Percentiles rank a stretch among this genome's conserved stretches.
phyloP scores from a whole-genome alignment of 75 land plant genomes.

The Larix kaempferi region DNA sequence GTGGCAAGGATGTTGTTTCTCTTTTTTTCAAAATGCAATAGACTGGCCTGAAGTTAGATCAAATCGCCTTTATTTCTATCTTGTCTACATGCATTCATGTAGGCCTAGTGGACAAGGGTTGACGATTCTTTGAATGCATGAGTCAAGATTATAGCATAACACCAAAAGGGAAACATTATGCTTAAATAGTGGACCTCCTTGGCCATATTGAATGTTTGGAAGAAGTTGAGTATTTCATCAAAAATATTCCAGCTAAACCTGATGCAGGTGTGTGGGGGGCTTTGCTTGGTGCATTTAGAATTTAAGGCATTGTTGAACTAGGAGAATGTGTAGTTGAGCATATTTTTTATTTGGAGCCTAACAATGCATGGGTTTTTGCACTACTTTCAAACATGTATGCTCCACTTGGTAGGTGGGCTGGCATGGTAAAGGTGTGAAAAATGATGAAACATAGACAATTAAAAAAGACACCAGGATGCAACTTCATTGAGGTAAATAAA shows the following conservation, averaged over 20 bases:
- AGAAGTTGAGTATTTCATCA: slow-evolving; percentile 12
- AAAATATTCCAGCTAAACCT: neutral
- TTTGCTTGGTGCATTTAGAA: slow-evolving; percentile 16
- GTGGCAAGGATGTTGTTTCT: slow-evolving; percentile 14
- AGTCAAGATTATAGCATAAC: neutral
- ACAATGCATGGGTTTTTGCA: slow-evolving; percentile 4
- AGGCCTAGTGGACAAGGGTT: slow-evolving; percentile 14
- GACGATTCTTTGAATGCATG: slow-evolving; percentile 18
- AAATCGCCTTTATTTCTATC: slow-evolving; percentile 15
- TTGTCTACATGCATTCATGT: slow-evolving; percentile 24
- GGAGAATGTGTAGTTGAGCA: slow-evolving; percentile 3
- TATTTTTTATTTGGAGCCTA: slow-evolving; percentile 10
- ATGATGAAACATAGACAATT: neutral
- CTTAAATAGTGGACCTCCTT: slow-evolving; percentile 28
- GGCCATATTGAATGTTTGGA: slow-evolving; percentile 17
- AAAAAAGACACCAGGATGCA: slow-evolving; percentile 10
- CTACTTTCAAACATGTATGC: slow-evolving; percentile 22
- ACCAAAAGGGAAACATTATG: slow-evolving; percentile 12
- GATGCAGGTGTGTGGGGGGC: slow-evolving; percentile 16
- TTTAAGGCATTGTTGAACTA: neutral
- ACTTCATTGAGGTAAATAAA: slow-evolving; percentile 9
- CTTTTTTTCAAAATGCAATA: slow-evolving; percentile 15
- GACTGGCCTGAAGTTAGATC: slow-evolving; percentile 14
- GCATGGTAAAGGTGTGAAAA: slow-evolving; percentile 4
- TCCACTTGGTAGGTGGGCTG: slow-evolving; percentile 8